phyloP scores from a whole-genome alignment of 129 eudicot species.

The Pulicaria dysenterica region DNA sequence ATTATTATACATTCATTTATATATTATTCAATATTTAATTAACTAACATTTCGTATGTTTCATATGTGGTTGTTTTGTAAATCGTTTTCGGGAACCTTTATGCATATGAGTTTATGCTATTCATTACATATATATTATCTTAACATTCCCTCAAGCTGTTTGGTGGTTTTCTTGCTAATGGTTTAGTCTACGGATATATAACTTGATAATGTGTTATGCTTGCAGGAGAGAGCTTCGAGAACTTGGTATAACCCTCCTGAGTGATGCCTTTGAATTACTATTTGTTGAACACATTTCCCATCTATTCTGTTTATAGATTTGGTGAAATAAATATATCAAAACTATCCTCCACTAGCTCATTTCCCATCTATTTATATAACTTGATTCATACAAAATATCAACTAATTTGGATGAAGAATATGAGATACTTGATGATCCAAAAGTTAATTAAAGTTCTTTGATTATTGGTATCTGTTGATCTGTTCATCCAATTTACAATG shows the following conservation, averaged over 20 bases:
- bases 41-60: too few species aligned
- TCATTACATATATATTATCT: too few species aligned
- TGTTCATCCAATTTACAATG: background rate
- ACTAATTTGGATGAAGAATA: conserved; percentile 11
- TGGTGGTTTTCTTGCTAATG: too few species aligned
- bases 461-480: background rate
- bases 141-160: too few species aligned
- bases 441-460: background rate
- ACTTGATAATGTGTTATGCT: too few species aligned
- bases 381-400: background rate
- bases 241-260: too few species aligned
- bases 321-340: background rate
- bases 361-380: too few species aligned
- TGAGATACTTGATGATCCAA: conserved; percentile 20
- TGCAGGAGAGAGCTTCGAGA: too few species aligned
- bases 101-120: conserved; percentile 9
- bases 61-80: too few species aligned
- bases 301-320: conserved; percentile 7
- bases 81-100: background rate
- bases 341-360: background rate
- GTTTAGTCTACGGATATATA: too few species aligned
- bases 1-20: too few species aligned
- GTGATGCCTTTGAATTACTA: conserved; percentile 40
- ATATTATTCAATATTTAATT: too few species aligned
- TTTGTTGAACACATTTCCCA: conserved; percentile 33